Conservation (phyloP, 768 basidiomycete species). For the Tylopilus subfusipes region DNA sequence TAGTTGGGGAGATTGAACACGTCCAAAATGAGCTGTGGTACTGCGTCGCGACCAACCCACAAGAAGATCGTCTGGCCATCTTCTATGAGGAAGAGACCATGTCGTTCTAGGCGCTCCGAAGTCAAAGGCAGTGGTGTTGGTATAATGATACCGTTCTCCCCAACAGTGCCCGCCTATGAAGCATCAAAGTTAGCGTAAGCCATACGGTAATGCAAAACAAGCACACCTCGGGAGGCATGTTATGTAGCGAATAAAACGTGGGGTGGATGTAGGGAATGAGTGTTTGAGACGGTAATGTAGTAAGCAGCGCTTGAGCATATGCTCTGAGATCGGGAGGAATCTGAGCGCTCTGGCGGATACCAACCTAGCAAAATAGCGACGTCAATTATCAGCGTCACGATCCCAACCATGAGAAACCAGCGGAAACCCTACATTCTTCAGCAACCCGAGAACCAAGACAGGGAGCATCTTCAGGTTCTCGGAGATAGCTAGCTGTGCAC, state of each 20-base stretch:
- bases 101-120: slow-evolving; percentile 91
- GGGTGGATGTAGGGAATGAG: slow-evolving; percentile 95
- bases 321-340: slow-evolving; percentile 96
- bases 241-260: slow-evolving; percentile 92
- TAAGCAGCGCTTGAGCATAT: slow-evolving; percentile 90
- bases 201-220: not conserved
- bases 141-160: slow-evolving; percentile 83
- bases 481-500: slow-evolving; percentile 86
- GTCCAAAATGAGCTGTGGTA: slow-evolving; percentile 91
- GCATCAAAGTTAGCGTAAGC: not conserved
- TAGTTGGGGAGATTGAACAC: slow-evolving; percentile 90
- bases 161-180: slow-evolving; percentile 80
- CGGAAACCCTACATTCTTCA: slow-evolving; percentile 80
- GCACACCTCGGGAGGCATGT: slow-evolving; percentile 87
- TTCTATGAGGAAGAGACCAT: slow-evolving; percentile 95
- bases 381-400: not conserved
- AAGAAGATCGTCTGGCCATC: slow-evolving; percentile 98
- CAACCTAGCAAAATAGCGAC: slow-evolving; percentile 53
- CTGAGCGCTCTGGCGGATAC: slow-evolving; percentile 91
- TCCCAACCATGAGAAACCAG: not conserved
- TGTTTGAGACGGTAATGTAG: slow-evolving; percentile 85
- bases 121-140: slow-evolving; percentile 87
- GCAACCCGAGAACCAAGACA: slow-evolving; percentile 78
- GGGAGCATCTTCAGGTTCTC: slow-evolving; percentile 96
- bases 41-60: slow-evolving; percentile 97